These are phyloP conservation scores for Pleurotus tuoliensis DNA, from an alignment of 768 basidiomycete genomes.

Conservation along the genomic window DNA sequence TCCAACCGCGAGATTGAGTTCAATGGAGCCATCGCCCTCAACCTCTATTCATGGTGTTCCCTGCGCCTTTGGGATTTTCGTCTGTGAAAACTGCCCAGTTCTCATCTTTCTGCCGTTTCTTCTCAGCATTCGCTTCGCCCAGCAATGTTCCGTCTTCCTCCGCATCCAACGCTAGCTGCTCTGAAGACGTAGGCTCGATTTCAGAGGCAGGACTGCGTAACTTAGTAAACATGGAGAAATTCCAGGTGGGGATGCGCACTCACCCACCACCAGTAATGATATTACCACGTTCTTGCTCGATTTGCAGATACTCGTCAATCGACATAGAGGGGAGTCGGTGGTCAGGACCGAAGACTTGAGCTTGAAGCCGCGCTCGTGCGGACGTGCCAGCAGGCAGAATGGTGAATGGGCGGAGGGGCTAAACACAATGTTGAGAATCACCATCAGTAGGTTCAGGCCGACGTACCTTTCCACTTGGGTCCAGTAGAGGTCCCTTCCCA, in stretches of 20 bases:
- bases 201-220: slow-evolving; percentile 59
- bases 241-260: slow-evolving; percentile 21
- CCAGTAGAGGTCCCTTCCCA: slow-evolving; percentile 63
- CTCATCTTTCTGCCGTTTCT: slow-evolving; percentile 82
- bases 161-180: slow-evolving; percentile 73
- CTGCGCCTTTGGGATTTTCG: slow-evolving; percentile 82
- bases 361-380: slow-evolving; percentile 69
- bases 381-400: slow-evolving; percentile 73
- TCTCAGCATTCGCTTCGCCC: slow-evolving; percentile 67
- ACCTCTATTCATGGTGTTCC: slow-evolving; percentile 95
- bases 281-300: slow-evolving; percentile 80
- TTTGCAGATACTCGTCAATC: slow-evolving; percentile 89
- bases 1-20: neutral
- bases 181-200: slow-evolving; percentile 64
- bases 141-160: slow-evolving; percentile 79
- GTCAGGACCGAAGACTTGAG: slow-evolving; percentile 79
- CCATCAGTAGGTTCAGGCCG: neutral
- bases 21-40: slow-evolving; percentile 7
- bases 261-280: slow-evolving; percentile 88
- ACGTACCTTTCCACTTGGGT: slow-evolving; percentile 71
- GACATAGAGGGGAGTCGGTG: slow-evolving; percentile 93
- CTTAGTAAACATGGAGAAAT: neutral
- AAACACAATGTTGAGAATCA: slow-evolving; percentile 8
- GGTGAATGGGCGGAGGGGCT: slow-evolving; percentile 91
- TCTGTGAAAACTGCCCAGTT: slow-evolving; percentile 91